Base-by-base conservation (phyloP, 139 green algal species). In the Coelastrella sp. region DNA sequence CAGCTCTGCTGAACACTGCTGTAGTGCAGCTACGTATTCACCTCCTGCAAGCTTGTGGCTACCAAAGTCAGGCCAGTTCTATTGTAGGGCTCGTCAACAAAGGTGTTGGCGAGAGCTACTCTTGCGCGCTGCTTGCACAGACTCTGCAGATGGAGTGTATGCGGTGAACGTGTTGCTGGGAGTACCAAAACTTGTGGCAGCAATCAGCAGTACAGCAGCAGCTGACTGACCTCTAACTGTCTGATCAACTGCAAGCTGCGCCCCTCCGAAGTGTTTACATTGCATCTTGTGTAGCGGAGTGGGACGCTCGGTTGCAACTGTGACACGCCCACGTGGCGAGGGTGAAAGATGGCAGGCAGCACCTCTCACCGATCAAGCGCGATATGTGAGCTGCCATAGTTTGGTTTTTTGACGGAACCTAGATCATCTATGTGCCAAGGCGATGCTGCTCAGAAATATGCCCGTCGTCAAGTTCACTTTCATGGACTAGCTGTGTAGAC, bases 31-130 rank as follows among this genome's bases (percentile, higher is more conserved):
- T 32, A 3, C 17, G 68, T 85, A 59, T 58, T 19, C 58, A 90
- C 86, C 86, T 77, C 77, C 75, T 77, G 22, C 17, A n/a, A 56
- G 22, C 76, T 75, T 6, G 65, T 47, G 59, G 85, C 81, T 14
- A 86, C 90, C 0, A 98, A 78, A 0, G 95, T 98, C 88, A 97
- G 96, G 58, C 94, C 93, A 10, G 92, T 97, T 0, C 96, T 92
- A 89, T 98, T 94, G 93, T 98, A 98, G 0, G 93, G 90, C 56
- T 47, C 73, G 81, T 98, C 96, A 0, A 94, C 78, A 66, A 98
- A 98, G 2, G 92, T 47, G 87, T 96, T 90, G 4, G 87, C 94
- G 0, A 97, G 66, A 0, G 13, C 68, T 7, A 92, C 91, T 3
- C 16, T 19, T 0, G 76, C 16, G 3, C 3, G 5, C 11, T 14